Conservation (phyloP, 2,329 filamentous ascomycete genomes). For the Whalleya microplaca region DNA sequence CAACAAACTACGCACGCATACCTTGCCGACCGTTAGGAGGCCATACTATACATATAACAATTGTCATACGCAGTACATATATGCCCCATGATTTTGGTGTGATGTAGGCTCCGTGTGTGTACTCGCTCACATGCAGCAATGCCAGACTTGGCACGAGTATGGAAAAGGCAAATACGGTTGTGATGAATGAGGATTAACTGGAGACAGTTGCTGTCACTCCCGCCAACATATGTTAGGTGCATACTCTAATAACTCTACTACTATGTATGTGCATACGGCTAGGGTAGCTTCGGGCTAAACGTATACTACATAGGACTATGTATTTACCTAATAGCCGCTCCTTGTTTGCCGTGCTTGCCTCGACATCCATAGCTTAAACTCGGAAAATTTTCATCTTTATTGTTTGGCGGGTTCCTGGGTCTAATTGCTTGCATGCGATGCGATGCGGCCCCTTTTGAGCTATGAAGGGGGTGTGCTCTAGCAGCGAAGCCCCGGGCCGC, state of each 20-base stretch:
- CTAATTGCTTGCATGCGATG: background rate
- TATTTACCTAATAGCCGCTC: background rate
- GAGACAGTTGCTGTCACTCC: too few species aligned
- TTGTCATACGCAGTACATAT: background rate
- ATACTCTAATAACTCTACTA: too few species aligned
- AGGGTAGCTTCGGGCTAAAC: background rate
- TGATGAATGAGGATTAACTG: background rate
- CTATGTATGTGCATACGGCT: too few species aligned
- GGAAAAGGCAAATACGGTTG: background rate
- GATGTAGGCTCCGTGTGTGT: background rate
- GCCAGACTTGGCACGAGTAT: background rate
- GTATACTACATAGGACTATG: background rate
- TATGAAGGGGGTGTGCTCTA: too few species aligned
- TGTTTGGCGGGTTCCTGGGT: background rate
- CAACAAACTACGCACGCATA: too few species aligned
- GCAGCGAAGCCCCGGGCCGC: too few species aligned
- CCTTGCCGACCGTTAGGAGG: too few species aligned
- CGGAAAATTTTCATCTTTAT: background rate
- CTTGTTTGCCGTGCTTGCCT: background rate
- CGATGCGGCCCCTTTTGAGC: too few species aligned
- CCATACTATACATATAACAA: background rate
- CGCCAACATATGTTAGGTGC: too few species aligned
- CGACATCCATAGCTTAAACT: background rate
- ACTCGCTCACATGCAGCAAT: background rate
- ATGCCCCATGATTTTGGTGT: background rate